phyloP scores from a whole-genome alignment of 2,329 filamentous ascomycete genomes.

The Neonectria sp. region DNA sequence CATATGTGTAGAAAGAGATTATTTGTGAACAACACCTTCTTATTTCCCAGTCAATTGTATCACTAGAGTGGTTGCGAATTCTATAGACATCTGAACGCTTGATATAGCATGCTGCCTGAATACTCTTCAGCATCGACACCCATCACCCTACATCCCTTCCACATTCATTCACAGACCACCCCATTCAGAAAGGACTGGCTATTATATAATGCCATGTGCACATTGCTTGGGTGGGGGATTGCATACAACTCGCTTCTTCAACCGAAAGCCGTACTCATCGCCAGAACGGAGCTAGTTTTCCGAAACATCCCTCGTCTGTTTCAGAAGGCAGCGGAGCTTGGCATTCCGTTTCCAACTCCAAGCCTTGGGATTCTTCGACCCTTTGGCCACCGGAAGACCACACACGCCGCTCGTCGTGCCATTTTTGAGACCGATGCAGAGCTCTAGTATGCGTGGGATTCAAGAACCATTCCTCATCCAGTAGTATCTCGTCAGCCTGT shows the following conservation, averaged over 20 bases:
- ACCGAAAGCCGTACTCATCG: not conserved
- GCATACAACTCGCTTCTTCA: not conserved
- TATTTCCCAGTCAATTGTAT: too few relatives aligned
- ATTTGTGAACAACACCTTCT: too few relatives aligned
- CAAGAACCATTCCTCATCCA: constrained; percentile 4
- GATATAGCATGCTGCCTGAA: not conserved
- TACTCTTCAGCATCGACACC: not conserved
- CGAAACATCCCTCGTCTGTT: not conserved
- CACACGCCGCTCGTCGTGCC: constrained; percentile 18
- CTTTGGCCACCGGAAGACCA: not conserved
- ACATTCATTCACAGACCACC: not conserved
- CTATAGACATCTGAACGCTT: not conserved
- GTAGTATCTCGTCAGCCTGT: not conserved
- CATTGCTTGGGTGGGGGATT: not conserved
- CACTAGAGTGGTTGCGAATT: too few relatives aligned
- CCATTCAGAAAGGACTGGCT: not conserved
- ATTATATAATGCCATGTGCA: not conserved
- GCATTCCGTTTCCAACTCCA: not conserved
- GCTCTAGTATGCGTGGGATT: constrained; percentile 4
- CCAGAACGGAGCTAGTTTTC: constrained; percentile 9
- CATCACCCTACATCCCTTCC: not conserved
- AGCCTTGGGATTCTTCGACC: not conserved
- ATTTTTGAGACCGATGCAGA: constrained; percentile 28
- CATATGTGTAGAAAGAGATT: too few relatives aligned
- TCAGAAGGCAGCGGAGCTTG: not conserved